Evolutionary conservation across 208 protist species (phyloP).

Genomic region (Crithidia thermophila): DNA sequence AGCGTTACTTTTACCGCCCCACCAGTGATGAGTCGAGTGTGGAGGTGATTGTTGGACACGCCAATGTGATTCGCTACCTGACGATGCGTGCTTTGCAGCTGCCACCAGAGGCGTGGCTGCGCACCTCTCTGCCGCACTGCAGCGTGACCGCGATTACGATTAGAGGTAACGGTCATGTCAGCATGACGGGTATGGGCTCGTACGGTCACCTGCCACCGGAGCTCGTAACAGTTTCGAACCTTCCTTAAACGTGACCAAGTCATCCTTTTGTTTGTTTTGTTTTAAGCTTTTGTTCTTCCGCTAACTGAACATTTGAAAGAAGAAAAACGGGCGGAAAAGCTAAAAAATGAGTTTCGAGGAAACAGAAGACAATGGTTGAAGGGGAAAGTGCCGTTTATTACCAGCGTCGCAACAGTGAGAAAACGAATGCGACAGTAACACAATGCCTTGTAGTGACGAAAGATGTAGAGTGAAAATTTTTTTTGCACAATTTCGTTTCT

Average conservation of each 20-base stretch:
- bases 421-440: no score
- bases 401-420: no score
- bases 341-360: no score
- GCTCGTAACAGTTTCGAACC: constrained; percentile 55
- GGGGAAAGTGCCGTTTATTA: no score
- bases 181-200: constrained; percentile 45
- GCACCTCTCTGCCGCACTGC: constrained; percentile 69
- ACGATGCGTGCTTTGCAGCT: constrained; percentile 83
- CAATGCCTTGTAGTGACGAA: no score
- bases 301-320: no score
- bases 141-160: constrained; percentile 71
- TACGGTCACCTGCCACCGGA: constrained; percentile 60
- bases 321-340: no score
- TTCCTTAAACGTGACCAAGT: constrained; percentile 28
- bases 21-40: constrained; percentile 27
- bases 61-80: constrained; percentile 90
- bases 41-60: constrained; percentile 83
- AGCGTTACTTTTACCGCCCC: constrained; percentile 75
- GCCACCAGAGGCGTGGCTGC: constrained; percentile 83
- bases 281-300: no score
- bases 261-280: no score
- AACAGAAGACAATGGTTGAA: no score
- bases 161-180: constrained; percentile 52
- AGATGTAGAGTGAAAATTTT: no score
- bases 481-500: no score